Percentiles rank a stretch among this genome's conserved stretches.
These are phyloP conservation scores for Neurospora sp. DNA, from an alignment of 495 filamentous ascomycete species.

Conservation along the genomic window DNA sequence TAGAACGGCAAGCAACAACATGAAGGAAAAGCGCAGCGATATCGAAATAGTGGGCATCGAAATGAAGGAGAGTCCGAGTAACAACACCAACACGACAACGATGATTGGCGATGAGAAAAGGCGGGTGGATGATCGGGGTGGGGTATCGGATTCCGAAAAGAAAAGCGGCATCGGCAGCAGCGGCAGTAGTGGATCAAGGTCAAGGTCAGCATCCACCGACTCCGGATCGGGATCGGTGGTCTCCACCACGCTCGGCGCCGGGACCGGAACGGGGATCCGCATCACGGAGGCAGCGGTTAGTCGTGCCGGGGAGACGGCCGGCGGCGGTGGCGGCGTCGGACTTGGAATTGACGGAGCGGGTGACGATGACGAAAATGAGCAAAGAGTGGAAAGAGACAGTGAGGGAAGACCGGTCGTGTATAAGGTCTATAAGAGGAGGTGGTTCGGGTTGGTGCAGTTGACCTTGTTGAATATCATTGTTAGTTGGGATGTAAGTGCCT, in stretches of 20 bases:
- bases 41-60: neutral
- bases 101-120: neutral
- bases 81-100: neutral
- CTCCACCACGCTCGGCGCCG: neutral
- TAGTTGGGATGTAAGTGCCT: conserved; percentile 78
- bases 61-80: neutral
- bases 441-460: conserved; percentile 77
- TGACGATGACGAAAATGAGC: neutral
- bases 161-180: neutral
- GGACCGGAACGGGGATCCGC: neutral
- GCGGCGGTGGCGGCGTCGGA: neutral
- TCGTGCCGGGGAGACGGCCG: neutral
- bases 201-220: neutral
- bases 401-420: conserved; percentile 32
- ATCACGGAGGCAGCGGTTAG: neutral
- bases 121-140: neutral
- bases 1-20: neutral
- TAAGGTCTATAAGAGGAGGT: conserved; percentile 79
- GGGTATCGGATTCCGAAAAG: neutral
- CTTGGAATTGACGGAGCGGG: neutral
- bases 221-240: neutral
- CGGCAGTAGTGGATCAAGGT: neutral
- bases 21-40: neutral
- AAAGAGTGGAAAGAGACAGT: conserved; percentile 4
- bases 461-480: conserved; percentile 86